Percentiles rank a stretch among this genome's conserved stretches.
phyloP scores from a whole-genome alignment of 192 early-diverging fungal genomes.

The Backusella tuberculispora region DNA sequence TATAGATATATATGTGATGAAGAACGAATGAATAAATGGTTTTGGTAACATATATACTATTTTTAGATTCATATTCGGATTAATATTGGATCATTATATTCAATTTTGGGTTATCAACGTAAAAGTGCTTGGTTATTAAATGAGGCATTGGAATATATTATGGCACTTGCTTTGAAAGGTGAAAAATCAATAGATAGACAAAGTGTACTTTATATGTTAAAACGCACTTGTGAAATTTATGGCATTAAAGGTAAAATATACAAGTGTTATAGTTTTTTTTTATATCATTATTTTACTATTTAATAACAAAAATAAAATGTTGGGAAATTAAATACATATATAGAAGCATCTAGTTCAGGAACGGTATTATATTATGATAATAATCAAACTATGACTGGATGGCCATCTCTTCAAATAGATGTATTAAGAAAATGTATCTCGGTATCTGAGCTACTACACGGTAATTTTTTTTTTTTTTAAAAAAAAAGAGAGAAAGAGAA shows the following conservation, averaged over 20 bases:
- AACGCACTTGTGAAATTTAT: slow-evolving; percentile 64
- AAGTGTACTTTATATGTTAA: slow-evolving; percentile 62
- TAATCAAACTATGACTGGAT: slow-evolving; percentile 49
- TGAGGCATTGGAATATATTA: slow-evolving; percentile 25
- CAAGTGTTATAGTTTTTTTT: not conserved
- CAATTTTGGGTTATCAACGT: slow-evolving; percentile 29
- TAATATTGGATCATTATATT: slow-evolving; percentile 20
- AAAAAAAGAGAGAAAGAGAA: too few species aligned
- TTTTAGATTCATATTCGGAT: slow-evolving; percentile 31
- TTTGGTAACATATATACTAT: not conserved
- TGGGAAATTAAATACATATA: not conserved
- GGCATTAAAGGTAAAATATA: slow-evolving; percentile 49
- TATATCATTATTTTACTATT: slow-evolving; percentile 3
- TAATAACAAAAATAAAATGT: too few species aligned
- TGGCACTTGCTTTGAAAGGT: not conserved
- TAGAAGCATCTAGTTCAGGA: not conserved
- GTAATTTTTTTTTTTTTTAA: not conserved
- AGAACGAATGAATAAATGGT: too few species aligned
- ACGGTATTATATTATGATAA: not conserved
- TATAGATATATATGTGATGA: too few species aligned
- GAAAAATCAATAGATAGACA: not conserved
- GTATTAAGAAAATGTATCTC: slow-evolving; percentile 72
- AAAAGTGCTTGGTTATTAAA: slow-evolving; percentile 31
- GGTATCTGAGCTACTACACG: slow-evolving; percentile 67
- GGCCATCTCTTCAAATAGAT: slow-evolving; percentile 79